Conservation (phyloP, 805 yeast species). For the Debaryomyces castellii region DNA sequence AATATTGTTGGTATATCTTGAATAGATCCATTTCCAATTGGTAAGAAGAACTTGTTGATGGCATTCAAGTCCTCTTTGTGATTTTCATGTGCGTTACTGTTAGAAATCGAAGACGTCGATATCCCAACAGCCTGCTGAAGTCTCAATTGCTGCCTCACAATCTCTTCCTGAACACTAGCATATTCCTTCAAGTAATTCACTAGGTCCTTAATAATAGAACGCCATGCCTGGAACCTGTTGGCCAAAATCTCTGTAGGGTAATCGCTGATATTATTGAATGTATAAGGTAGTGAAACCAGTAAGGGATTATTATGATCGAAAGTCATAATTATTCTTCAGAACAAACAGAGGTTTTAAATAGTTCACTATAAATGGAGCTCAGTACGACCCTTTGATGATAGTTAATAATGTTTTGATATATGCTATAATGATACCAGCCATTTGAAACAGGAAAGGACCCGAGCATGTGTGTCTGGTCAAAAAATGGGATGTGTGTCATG, state of each 20-base stretch:
- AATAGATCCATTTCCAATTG: slow-evolving; percentile 69
- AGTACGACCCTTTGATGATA: not conserved
- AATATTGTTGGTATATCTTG: slow-evolving; percentile 78
- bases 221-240: slow-evolving; percentile 82
- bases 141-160: slow-evolving; percentile 76
- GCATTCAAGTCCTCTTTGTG: slow-evolving; percentile 31
- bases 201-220: slow-evolving; percentile 72
- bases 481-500: not conserved
- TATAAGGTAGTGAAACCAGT: slow-evolving; percentile 38
- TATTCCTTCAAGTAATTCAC: slow-evolving; percentile 75
- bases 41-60: slow-evolving; percentile 59
- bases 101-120: slow-evolving; percentile 5
- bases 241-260: slow-evolving; percentile 86
- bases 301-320: slow-evolving; percentile 32
- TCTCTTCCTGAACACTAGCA: slow-evolving; percentile 84
- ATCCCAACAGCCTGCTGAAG: slow-evolving; percentile 70
- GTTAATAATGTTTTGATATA: not conserved
- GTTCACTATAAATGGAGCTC: not conserved
- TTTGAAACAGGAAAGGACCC: not conserved
- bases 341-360: not conserved
- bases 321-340: slow-evolving; percentile 2
- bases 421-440: not conserved
- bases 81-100: slow-evolving; percentile 9
- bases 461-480: not conserved
- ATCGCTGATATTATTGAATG: slow-evolving; percentile 31